phyloP scores from a whole-genome alignment of 495 filamentous ascomycete species.

The Aspergillus taichungensis region DNA sequence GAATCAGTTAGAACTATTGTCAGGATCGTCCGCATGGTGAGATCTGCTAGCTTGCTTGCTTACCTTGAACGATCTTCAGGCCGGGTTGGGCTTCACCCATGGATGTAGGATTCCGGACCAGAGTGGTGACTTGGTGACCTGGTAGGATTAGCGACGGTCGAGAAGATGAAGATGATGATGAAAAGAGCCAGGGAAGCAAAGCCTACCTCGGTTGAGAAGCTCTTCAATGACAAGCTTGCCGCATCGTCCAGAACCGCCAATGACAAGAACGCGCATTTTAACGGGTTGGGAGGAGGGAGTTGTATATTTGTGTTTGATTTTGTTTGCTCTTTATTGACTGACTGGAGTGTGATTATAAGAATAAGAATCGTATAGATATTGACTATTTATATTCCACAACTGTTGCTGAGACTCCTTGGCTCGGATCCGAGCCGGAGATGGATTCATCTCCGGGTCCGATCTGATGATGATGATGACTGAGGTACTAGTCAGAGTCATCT shows the following conservation, averaged over 20 bases:
- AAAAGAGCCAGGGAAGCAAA: background rate
- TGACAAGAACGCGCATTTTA: constrained; percentile 32
- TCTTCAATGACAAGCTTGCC: constrained; percentile 32
- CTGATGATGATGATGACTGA: too few species aligned
- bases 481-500: too few species aligned
- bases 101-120: constrained; percentile 11
- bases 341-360: too few species aligned
- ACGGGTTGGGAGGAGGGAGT: background rate
- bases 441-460: too few species aligned
- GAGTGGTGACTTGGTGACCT: constrained; percentile 16
- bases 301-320: constrained; percentile 1
- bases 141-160: too few species aligned
- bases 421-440: too few species aligned
- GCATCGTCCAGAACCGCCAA: constrained; percentile 34
- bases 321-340: too few species aligned
- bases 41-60: background rate
- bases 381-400: too few species aligned
- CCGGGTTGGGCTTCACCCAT: constrained; percentile 5
- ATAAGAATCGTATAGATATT: too few species aligned
- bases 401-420: too few species aligned
- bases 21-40: too few species aligned
- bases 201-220: constrained; percentile 17
- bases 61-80: constrained; percentile 18
- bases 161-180: too few species aligned
- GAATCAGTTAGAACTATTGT: background rate